Evolutionary conservation across 768 basidiomycete species (phyloP).

Genomic region (Pleurotus pulmonarius): DNA sequence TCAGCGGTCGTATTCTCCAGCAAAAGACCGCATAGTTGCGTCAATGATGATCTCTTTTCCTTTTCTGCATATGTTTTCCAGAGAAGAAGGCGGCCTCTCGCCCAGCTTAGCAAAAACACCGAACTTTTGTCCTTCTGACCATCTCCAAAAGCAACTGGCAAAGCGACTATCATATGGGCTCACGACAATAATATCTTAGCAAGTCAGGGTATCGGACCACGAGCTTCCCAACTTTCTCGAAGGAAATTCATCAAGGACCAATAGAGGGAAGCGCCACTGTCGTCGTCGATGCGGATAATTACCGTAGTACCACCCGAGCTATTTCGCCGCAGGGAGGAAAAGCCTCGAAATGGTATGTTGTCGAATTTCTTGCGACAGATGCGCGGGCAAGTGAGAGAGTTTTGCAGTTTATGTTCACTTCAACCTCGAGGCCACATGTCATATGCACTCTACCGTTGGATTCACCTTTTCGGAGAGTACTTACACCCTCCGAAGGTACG

Average conservation of each 20-base stretch:
- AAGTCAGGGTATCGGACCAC: too few relatives aligned
- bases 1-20: background rate
- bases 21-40: background rate
- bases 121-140: conserved; percentile 2
- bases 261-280: background rate
- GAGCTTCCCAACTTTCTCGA: too few relatives aligned
- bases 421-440: background rate
- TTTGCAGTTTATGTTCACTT: background rate
- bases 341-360: too few relatives aligned
- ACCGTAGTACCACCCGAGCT: background rate
- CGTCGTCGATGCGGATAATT: background rate
- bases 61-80: too few relatives aligned
- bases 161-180: background rate
- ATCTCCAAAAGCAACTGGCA: background rate
- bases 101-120: background rate
- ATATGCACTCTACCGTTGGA: too few relatives aligned
- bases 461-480: background rate
- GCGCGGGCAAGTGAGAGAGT: background rate
- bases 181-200: background rate
- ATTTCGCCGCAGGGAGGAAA: too few relatives aligned
- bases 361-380: too few relatives aligned
- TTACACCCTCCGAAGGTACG: background rate
- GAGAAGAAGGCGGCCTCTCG: too few relatives aligned
- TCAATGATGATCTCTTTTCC: too few relatives aligned
- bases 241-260: too few relatives aligned